phyloP scores from a whole-genome alignment of 805 yeast species.

The Candida yuanshanica region DNA sequence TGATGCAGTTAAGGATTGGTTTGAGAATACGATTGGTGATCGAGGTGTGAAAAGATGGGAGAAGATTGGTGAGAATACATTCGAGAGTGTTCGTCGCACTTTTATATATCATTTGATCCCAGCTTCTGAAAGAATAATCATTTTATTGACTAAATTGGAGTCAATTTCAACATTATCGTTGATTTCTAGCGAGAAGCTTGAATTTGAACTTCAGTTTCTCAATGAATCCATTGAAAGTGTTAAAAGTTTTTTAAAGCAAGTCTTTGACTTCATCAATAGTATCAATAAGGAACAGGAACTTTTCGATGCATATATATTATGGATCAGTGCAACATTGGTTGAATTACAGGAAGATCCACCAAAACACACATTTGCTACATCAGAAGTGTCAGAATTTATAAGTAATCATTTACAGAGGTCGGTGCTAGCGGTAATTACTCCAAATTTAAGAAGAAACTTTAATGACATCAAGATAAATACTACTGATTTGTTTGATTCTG shows the following conservation, averaged over 20 bases:
- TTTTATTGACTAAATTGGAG: conserved; percentile 37
- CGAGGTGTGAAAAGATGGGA: conserved; percentile 55
- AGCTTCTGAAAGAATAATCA: conserved; percentile 48
- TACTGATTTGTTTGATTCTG: conserved; percentile 16
- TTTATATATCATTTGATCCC: conserved; percentile 47
- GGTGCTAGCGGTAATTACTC: conserved; percentile 14
- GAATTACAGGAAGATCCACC: conserved; percentile 25
- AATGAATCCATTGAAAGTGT: conserved; percentile 10
- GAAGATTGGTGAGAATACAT: conserved; percentile 42
- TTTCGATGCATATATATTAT: conserved; percentile 37
- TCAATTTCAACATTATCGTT: conserved; percentile 32
- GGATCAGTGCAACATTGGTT: conserved; percentile 31
- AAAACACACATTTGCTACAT: conserved; percentile 12
- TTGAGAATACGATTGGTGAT: conserved; percentile 62
- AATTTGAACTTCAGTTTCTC: conserved; percentile 5
- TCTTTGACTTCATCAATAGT: conserved; percentile 34
- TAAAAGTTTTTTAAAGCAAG: conserved; percentile 23
- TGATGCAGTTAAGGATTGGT: conserved; percentile 46
- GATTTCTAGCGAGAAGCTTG: conserved; percentile 1
- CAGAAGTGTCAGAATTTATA: conserved; percentile 24
- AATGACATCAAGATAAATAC: conserved; percentile 20
- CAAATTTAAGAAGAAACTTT: conserved; percentile 17
- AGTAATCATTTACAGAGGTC: conserved; percentile 21
- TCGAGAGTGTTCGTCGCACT: conserved; percentile 43
- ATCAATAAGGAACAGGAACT: conserved; percentile 40